These are phyloP conservation scores for Pythium grandisporangium DNA, from an alignment of 352 stramenopile species.

Conservation along the genomic window DNA sequence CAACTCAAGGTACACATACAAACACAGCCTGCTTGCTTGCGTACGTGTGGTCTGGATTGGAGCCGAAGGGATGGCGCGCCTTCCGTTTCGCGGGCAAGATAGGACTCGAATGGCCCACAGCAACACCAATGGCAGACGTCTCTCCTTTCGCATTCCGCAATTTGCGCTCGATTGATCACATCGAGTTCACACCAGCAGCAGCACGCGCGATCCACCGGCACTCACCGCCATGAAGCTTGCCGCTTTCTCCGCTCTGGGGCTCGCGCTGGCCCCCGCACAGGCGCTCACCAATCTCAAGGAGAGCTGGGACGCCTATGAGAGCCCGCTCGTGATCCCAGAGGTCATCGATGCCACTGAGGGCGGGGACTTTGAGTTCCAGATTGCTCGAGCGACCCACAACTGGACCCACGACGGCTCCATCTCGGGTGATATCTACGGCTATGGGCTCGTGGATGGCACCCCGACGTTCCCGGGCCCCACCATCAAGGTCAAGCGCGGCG, in stretches of 20 bases:
- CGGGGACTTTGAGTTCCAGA: constrained; percentile 25
- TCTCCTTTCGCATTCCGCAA: no score
- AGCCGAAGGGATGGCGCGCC: no score
- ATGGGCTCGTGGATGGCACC: constrained; percentile 15
- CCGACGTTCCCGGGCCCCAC: constrained; percentile 21
- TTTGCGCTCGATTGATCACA: constrained; percentile 4
- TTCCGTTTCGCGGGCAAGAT: no score
- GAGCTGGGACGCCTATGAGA: constrained; percentile 24
- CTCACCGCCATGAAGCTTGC: not conserved
- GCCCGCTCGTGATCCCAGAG: constrained; percentile 19
- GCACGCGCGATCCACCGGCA: no score
- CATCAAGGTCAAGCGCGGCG: constrained; percentile 20
- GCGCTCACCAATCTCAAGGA: constrained; percentile 19
- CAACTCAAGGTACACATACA: no score
- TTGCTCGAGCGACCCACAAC: constrained; percentile 15
- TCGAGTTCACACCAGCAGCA: not conserved
- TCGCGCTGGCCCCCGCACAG: not conserved
- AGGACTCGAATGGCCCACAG: no score
- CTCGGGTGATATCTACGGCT: constrained; percentile 17
- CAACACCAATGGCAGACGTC: no score
- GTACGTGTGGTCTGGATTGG: no score
- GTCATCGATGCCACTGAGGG: constrained; percentile 28
- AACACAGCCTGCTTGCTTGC: no score
- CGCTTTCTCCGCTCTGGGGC: not conserved
- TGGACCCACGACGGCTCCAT: constrained; percentile 17